Percentiles rank a stretch among this genome's conserved stretches.
Evolutionary conservation across 257 asterid genomes (phyloP).

Genomic region (Pogostemon cablin): DNA sequence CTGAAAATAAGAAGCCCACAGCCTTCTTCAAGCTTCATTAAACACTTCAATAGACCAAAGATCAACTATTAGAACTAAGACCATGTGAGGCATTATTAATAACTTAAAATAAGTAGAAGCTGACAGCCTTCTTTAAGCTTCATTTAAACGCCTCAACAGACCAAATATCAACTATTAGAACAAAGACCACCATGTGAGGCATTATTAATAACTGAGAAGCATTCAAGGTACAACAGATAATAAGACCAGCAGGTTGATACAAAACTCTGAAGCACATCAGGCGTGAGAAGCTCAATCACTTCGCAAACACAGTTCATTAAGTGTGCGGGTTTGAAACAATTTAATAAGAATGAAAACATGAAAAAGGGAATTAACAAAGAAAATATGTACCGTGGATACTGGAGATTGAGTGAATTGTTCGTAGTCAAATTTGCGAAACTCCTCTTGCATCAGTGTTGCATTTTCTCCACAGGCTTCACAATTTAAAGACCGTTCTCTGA

Average conservation of each 20-base stretch:
- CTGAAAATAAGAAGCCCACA: neutral
- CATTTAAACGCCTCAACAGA: neutral
- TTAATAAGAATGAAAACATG: neutral
- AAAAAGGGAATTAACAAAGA: conserved; percentile 13
- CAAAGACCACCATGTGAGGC: neutral
- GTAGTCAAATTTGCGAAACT: conserved; percentile 61
- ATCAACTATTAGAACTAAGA: too few relatives aligned
- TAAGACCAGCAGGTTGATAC: neutral
- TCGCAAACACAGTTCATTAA: neutral
- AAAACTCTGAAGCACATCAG: neutral
- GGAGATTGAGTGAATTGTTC: conserved; percentile 78
- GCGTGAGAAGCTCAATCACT: neutral
- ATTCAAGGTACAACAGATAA: conserved; percentile 4
- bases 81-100: too few relatives aligned
- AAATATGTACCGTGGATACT: conserved; percentile 59
- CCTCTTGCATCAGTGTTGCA: conserved; percentile 49
- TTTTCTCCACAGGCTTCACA: conserved; percentile 82
- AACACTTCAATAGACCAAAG: neutral
- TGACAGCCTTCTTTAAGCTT: neutral
- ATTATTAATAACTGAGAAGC: neutral
- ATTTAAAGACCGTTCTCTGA: conserved; percentile 76
- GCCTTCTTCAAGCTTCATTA: neutral
- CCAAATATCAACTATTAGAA: too few relatives aligned
- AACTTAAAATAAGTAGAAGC: neutral
- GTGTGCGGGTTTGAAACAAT: neutral